These are phyloP conservation scores for Citrus hindsii DNA, from an alignment of 345 rosid genomes.

Conservation along the genomic window DNA sequence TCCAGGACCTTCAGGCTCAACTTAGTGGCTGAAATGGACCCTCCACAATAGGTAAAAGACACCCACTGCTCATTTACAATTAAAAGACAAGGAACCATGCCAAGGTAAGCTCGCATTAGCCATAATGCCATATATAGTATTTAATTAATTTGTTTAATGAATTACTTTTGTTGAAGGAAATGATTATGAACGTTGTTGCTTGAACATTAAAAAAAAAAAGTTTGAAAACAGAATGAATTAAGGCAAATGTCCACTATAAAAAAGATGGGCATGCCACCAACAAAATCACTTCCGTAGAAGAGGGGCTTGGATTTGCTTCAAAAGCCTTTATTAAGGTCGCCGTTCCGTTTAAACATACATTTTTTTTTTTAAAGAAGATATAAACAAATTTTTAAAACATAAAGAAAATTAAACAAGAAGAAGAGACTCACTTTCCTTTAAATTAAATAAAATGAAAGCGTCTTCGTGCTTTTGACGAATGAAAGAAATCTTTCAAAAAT, in stretches of 20 bases:
- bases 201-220: background rate
- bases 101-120: background rate
- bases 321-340: background rate
- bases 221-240: too few relatives aligned
- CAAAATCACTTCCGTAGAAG: background rate
- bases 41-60: background rate
- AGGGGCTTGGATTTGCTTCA: background rate
- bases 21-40: slow-evolving; percentile 10
- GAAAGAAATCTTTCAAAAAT: background rate
- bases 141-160: background rate
- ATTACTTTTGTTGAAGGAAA: background rate
- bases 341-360: background rate
- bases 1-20: background rate
- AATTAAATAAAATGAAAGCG: background rate
- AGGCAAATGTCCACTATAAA: too few relatives aligned
- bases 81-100: background rate
- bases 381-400: background rate
- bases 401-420: background rate
- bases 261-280: background rate
- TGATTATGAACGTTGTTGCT: background rate
- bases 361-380: too few relatives aligned
- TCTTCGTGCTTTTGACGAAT: background rate
- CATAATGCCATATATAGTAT: background rate
- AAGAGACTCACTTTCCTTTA: background rate
- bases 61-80: background rate